phyloP scores from a whole-genome alignment of 1,284 basidiomycete genomes.

The Sanghuangporus sanghuang region DNA sequence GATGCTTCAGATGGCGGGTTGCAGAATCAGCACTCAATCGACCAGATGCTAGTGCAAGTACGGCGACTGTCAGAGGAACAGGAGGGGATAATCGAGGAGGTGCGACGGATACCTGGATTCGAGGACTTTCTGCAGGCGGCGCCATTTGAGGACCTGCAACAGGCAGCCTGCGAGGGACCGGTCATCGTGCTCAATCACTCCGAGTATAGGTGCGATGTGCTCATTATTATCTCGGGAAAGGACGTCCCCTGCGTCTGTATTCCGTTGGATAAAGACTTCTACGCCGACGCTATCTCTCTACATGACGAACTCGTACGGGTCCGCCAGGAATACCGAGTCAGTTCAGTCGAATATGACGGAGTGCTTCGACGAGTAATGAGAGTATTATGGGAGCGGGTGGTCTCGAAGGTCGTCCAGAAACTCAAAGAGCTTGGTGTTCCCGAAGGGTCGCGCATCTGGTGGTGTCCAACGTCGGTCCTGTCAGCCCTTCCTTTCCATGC shows the following conservation, averaged over 20 bases:
- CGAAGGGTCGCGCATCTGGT: constrained; percentile 35
- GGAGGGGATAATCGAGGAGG: not conserved
- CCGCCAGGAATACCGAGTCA: not conserved
- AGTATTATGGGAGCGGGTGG: constrained; percentile 30
- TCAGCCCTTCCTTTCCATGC: constrained; percentile 34
- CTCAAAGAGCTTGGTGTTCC: constrained; percentile 18
- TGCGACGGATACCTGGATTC: constrained; percentile 14
- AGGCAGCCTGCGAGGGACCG: constrained; percentile 10
- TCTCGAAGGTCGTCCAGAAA: constrained; percentile 26
- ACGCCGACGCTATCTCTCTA: not conserved
- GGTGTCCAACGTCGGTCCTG: constrained; percentile 36
- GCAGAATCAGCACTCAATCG: not conserved
- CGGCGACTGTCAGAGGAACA: not conserved
- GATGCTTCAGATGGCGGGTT: not conserved
- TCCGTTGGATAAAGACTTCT: not conserved
- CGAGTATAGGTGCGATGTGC: constrained; percentile 1
- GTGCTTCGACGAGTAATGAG: constrained; percentile 23
- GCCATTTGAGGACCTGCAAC: constrained; percentile 10
- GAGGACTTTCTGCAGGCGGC: constrained; percentile 4
- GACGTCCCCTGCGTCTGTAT: not conserved
- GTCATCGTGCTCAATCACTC: constrained; percentile 7
- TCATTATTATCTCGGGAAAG: not conserved
- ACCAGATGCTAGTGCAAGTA: not conserved
- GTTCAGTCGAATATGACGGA: constrained; percentile 11
- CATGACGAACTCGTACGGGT: not conserved